A percentile compares a stretch with the other conserved stretches of the same genome.
These are phyloP conservation scores for Umbelopsis ramanniana DNA, from an alignment of 192 early-diverging fungal species.

Conservation along the genomic window DNA sequence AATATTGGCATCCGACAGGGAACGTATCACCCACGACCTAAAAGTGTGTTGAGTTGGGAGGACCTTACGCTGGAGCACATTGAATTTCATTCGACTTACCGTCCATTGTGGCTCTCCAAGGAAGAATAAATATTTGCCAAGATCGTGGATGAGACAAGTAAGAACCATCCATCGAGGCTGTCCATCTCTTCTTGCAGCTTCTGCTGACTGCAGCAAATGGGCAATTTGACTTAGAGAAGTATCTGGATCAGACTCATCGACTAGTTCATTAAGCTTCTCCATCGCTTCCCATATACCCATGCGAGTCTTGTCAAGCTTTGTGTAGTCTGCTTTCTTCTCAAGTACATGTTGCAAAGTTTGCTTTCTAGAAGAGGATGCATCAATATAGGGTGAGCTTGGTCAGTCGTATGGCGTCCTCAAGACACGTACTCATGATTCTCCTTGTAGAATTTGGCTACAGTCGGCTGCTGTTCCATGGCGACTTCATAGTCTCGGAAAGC, in stretches of 20 bases:
- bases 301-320: conserved; percentile 14
- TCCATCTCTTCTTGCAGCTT: conserved; percentile 46
- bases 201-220: conserved; percentile 56
- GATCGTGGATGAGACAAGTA: conserved; percentile 54
- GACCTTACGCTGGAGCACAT: neutral
- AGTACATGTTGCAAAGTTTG: conserved; percentile 43
- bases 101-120: conserved; percentile 55
- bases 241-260: conserved; percentile 60
- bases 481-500: conserved; percentile 30
- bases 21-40: conserved; percentile 56
- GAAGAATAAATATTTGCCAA: conserved; percentile 53
- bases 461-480: conserved; percentile 24
- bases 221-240: conserved; percentile 52
- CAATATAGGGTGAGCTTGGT: neutral
- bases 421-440: conserved; percentile 40
- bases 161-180: conserved; percentile 57
- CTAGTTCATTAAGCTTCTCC: conserved; percentile 45
- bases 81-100: conserved; percentile 30
- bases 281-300: conserved; percentile 56
- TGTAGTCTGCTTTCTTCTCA: conserved; percentile 30
- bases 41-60: neutral
- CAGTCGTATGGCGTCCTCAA: neutral
- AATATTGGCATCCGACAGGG: conserved; percentile 54
- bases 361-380: conserved; percentile 3
- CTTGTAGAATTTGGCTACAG: conserved; percentile 36